Evolutionary conservation across 192 early-diverging fungal genomes (phyloP).

Genomic region (Coemansia sp.): DNA sequence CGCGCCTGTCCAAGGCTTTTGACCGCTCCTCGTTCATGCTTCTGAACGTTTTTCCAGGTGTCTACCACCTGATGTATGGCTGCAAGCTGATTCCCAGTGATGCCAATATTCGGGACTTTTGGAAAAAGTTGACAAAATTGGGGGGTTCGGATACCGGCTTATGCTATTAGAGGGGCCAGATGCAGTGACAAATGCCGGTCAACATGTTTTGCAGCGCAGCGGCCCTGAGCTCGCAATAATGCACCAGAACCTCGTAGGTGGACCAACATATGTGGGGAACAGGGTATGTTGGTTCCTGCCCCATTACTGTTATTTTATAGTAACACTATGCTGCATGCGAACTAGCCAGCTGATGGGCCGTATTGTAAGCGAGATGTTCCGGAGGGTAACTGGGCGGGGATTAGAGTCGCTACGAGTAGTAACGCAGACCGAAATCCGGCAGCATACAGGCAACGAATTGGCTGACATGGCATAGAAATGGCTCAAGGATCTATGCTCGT

Average conservation of each 20-base stretch:
- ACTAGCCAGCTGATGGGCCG: not conserved
- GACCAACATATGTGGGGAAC: too few species aligned
- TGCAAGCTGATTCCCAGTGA: not conserved
- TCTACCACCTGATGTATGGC: not conserved
- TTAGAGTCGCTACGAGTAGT: constrained; percentile 9
- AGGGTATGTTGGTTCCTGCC: constrained; percentile 8
- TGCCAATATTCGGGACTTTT: too few species aligned
- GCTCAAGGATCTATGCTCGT: constrained; percentile 13
- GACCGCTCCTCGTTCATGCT: too few species aligned
- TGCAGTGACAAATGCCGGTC: too few species aligned
- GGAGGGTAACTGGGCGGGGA: not conserved
- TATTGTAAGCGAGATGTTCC: constrained; percentile 18
- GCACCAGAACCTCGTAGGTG: not conserved
- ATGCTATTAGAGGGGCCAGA: not conserved
- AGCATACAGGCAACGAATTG: not conserved
- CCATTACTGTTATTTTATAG: constrained; percentile 30
- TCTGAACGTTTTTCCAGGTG: too few species aligned
- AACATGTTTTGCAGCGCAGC: constrained; percentile 8
- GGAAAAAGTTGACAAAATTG: too few species aligned
- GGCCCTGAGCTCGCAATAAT: constrained; percentile 1
- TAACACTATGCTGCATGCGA: constrained; percentile 15
- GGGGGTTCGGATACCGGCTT: too few species aligned
- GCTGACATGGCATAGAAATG: constrained; percentile 12
- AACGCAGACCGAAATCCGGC: constrained; percentile 8
- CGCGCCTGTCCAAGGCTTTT: too few species aligned